phyloP scores from a whole-genome alignment of 208 protist species.

The Wallacemonas rigidus region DNA sequence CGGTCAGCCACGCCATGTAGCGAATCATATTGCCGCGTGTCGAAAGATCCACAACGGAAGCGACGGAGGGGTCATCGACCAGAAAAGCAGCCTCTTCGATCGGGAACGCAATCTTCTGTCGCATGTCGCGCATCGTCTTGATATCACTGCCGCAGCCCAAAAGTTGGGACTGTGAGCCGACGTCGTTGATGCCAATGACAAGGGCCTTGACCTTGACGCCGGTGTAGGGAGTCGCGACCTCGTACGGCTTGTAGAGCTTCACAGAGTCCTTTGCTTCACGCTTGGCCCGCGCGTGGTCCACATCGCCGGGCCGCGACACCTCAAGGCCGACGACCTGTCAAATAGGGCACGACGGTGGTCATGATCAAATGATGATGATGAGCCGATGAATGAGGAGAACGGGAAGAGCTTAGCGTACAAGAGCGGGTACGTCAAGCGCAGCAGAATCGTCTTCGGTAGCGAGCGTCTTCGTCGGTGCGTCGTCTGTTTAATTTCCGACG shows the following conservation, averaged over 20 bases:
- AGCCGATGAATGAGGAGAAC: too few relatives aligned
- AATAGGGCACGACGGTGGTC: too few relatives aligned
- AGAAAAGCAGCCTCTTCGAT: slow-evolving; percentile 14
- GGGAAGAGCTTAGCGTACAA: too few relatives aligned
- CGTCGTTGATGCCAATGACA: slow-evolving; percentile 81
- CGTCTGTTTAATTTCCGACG: too few relatives aligned
- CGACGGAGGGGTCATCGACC: slow-evolving; percentile 13
- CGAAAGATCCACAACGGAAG: slow-evolving; percentile 52
- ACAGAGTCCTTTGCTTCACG: slow-evolving; percentile 22
- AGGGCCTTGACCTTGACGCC: slow-evolving; percentile 58
- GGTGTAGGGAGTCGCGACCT: slow-evolving; percentile 37
- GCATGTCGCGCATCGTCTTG: slow-evolving; percentile 25
- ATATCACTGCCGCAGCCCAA: slow-evolving; percentile 69
- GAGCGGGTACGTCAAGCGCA: too few relatives aligned
- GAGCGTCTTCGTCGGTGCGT: too few relatives aligned
- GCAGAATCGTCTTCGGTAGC: too few relatives aligned
- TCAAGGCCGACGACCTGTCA: too few relatives aligned
- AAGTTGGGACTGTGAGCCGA: slow-evolving; percentile 40
- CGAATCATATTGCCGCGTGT: slow-evolving; percentile 88
- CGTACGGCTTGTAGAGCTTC: slow-evolving; percentile 41
- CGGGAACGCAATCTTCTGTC: slow-evolving; percentile 13
- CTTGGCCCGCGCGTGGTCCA: slow-evolving; percentile 29
- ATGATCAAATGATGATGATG: too few relatives aligned
- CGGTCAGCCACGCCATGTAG: slow-evolving; percentile 85
- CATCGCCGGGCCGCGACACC: slow-evolving; percentile 25